A percentile compares a stretch with the other conserved stretches of the same genome.
Evolutionary conservation across 1,284 basidiomycete genomes (phyloP).

Genomic region (Puccinia novopanici): DNA sequence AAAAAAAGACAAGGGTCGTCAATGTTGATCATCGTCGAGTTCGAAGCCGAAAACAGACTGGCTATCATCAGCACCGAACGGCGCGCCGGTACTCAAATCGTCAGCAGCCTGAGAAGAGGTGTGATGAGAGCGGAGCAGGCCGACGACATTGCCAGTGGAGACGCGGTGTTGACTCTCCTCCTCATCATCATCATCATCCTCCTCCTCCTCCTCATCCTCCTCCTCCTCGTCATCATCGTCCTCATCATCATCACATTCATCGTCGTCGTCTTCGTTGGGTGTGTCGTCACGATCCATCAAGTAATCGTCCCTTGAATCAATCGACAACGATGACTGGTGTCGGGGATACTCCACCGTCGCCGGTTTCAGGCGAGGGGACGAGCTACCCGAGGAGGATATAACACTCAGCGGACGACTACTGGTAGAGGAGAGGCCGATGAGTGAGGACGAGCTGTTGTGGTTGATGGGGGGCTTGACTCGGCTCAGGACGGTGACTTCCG

Average conservation of each 20-base stretch:
- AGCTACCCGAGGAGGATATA: slow-evolving; percentile 28
- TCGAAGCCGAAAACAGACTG: slow-evolving; percentile 31
- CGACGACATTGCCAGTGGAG: background rate
- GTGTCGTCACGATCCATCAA: slow-evolving; percentile 1
- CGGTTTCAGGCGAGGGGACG: background rate
- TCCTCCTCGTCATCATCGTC: slow-evolving; percentile 22
- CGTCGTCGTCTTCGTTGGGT: slow-evolving; percentile 20
- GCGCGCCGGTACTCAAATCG: background rate
- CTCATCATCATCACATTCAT: slow-evolving; percentile 24
- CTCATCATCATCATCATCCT: background rate
- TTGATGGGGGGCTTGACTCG: background rate
- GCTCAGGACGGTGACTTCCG: background rate
- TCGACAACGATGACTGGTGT: slow-evolving; percentile 15
- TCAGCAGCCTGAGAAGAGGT: background rate
- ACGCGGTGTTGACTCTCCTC: background rate
- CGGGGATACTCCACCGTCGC: background rate
- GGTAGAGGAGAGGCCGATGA: background rate
- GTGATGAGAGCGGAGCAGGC: background rate
- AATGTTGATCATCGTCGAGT: slow-evolving; percentile 25
- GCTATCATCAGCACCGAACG: slow-evolving; percentile 14
- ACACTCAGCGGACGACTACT: slow-evolving; percentile 3
- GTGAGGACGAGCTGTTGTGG: slow-evolving; percentile 4
- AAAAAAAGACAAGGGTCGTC: no score
- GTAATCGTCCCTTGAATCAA: slow-evolving; percentile 23
- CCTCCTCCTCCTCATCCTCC: background rate